A percentile compares a stretch with the other conserved stretches of the same genome.
Evolutionary conservation across 768 basidiomycete species (phyloP).

Genomic region (Mycena polygramma): DNA sequence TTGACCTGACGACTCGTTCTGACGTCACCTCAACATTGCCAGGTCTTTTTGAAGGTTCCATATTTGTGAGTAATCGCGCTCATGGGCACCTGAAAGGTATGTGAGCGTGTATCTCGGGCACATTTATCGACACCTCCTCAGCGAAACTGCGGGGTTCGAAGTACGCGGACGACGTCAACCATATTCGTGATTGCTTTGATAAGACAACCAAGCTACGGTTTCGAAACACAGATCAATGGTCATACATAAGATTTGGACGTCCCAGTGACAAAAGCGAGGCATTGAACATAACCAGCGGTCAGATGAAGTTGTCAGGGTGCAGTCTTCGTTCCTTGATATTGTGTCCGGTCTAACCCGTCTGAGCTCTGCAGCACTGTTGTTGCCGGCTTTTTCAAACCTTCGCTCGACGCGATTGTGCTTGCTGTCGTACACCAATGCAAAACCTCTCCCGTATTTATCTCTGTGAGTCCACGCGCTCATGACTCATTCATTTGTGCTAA

Average conservation of each 20-base stretch:
- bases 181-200: constrained; percentile 61
- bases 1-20: not conserved
- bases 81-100: constrained; percentile 54
- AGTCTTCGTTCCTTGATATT: constrained; percentile 1
- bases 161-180: constrained; percentile 55
- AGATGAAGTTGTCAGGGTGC: constrained; percentile 57
- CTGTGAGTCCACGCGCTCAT: no score
- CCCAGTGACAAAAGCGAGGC: constrained; percentile 54
- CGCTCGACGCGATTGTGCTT: constrained; percentile 51
- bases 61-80: constrained; percentile 57
- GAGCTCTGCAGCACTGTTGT: constrained; percentile 46
- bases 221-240: constrained; percentile 50
- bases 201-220: constrained; percentile 61
- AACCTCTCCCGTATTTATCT: constrained; percentile 46
- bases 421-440: constrained; percentile 47
- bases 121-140: constrained; percentile 35
- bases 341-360: not conserved
- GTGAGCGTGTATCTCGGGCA: constrained; percentile 27
- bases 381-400: constrained; percentile 54
- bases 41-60: constrained; percentile 67
- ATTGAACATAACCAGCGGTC: constrained; percentile 59
- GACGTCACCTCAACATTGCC: not conserved
- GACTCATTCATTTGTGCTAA: not conserved
- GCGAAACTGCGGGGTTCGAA: constrained; percentile 55
- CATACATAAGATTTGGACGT: constrained; percentile 63